phyloP scores from a whole-genome alignment of 805 yeast species.

The Candida nitratophila region DNA sequence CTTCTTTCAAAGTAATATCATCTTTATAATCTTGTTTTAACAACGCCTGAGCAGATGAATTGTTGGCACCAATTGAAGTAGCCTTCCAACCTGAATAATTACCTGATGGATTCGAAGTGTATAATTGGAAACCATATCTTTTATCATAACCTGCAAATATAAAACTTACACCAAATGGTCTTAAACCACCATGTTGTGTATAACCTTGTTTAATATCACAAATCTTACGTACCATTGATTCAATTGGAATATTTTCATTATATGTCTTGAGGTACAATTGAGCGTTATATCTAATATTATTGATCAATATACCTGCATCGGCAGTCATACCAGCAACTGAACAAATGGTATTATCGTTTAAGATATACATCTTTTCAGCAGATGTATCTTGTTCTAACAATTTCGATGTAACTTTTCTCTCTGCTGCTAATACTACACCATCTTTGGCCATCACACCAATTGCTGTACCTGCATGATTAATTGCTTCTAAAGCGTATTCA shows the following conservation, averaged over 20 bases:
- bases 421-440: constrained; percentile 96
- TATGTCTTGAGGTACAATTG: constrained; percentile 81
- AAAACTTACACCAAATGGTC: constrained; percentile 97
- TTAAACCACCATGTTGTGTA: constrained; percentile 96
- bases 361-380: constrained; percentile 84
- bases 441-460: constrained; percentile 69
- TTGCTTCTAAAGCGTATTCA: constrained; percentile 93
- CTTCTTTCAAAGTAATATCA: constrained; percentile 64
- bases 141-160: constrained; percentile 95
- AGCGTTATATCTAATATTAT: constrained; percentile 77
- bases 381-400: constrained; percentile 89
- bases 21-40: constrained; percentile 93
- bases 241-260: constrained; percentile 92
- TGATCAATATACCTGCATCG: constrained; percentile 87
- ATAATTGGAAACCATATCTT: constrained; percentile 81
- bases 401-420: constrained; percentile 89
- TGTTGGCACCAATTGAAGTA: constrained; percentile 93
- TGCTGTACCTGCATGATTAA: constrained; percentile 77
- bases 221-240: constrained; percentile 75
- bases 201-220: constrained; percentile 96
- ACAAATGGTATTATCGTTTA: constrained; percentile 64
- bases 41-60: constrained; percentile 91
- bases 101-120: constrained; percentile 95
- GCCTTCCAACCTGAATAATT: constrained; percentile 99
- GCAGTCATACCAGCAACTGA: constrained; percentile 99